Evolutionary conservation across 108 stramenopile genomes (phyloP).

Genomic region (Bacterosira constricta): DNA sequence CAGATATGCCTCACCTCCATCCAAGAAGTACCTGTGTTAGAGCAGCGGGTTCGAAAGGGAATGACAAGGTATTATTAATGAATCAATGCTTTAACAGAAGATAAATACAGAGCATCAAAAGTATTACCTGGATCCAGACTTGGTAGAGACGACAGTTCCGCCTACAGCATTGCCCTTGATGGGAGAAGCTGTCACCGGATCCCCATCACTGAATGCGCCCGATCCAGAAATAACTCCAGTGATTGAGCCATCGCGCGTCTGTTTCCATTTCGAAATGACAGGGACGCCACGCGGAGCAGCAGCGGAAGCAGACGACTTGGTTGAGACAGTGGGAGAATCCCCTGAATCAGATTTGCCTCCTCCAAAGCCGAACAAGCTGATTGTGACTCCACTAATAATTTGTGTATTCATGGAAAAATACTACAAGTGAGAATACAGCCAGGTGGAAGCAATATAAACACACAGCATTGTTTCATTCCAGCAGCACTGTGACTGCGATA

Average conservation of each 20-base stretch:
- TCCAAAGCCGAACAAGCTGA: slow-evolving; percentile 43
- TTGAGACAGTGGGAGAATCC: slow-evolving; percentile 4
- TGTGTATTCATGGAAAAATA: background rate
- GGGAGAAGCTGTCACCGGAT: slow-evolving; percentile 50
- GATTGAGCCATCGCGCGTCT: slow-evolving; percentile 62
- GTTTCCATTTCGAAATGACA: slow-evolving; percentile 56
- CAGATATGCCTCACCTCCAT: slow-evolving; percentile 5
- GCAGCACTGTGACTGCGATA: too few relatives aligned
- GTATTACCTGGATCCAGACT: slow-evolving; percentile 46
- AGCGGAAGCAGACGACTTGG: background rate
- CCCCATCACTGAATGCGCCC: slow-evolving; percentile 42
- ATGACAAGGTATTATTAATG: background rate
- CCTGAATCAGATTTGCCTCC: slow-evolving; percentile 1
- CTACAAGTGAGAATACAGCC: background rate
- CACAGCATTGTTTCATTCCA: too few relatives aligned
- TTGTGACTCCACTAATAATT: slow-evolving; percentile 23
- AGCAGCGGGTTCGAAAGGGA: too few relatives aligned
- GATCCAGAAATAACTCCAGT: slow-evolving; percentile 46
- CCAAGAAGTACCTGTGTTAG: slow-evolving; percentile 46
- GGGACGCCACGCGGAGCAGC: slow-evolving; percentile 39
- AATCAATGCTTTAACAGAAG: background rate
- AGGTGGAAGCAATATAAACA: too few relatives aligned
- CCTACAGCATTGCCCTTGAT: slow-evolving; percentile 38
- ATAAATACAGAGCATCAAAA: too few relatives aligned
- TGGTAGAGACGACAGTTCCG: slow-evolving; percentile 38